Evolutionary conservation across 352 stramenopile species (phyloP).

Genomic region (Globisporangium polare): DNA sequence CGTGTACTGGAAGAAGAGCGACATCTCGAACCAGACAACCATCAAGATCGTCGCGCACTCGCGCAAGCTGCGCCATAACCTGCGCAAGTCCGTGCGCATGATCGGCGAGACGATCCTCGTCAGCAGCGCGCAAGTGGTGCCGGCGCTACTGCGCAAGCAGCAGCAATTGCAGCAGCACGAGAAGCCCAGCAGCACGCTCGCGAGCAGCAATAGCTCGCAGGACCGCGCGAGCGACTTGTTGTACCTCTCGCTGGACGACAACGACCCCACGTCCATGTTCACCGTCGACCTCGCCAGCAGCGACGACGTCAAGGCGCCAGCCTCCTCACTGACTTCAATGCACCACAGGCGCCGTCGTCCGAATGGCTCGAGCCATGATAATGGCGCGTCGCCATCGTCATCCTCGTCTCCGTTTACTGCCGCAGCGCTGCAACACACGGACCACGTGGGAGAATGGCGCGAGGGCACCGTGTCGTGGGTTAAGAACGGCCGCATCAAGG

Average conservation of each 20-base stretch:
- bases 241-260: neutral
- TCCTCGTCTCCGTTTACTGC: neutral
- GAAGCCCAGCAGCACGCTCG: neutral
- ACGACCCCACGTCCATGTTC: slow-evolving; percentile 28
- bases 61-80: slow-evolving; percentile 43
- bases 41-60: slow-evolving; percentile 57
- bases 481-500: slow-evolving; percentile 49
- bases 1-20: slow-evolving; percentile 49
- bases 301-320: neutral
- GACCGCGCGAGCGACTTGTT: neutral
- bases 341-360: neutral
- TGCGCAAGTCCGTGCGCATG: slow-evolving; percentile 52
- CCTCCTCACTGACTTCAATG: neutral
- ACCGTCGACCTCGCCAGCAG: slow-evolving; percentile 26
- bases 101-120: slow-evolving; percentile 57
- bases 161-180: neutral
- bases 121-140: slow-evolving; percentile 3
- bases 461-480: slow-evolving; percentile 59
- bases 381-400: neutral
- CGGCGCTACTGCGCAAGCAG: neutral
- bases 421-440: neutral
- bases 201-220: neutral
- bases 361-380: slow-evolving; percentile 4
- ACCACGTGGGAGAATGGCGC: slow-evolving; percentile 36
- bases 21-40: slow-evolving; percentile 46